Base-by-base conservation (phyloP, 2,329 filamentous ascomycete species). In the Rhexocercosporidium sp. region DNA sequence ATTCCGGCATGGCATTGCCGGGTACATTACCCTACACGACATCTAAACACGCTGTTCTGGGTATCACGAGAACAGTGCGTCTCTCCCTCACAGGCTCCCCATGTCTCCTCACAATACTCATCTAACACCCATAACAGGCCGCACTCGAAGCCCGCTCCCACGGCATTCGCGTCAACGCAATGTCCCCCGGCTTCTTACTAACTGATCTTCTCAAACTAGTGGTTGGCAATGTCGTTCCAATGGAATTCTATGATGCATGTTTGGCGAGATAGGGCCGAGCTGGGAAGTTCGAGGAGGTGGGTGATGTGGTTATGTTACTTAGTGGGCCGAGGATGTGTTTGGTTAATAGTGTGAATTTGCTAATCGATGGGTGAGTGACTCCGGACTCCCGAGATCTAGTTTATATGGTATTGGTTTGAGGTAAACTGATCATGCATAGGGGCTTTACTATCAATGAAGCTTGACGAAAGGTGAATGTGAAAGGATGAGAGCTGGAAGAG, bases 11-110 rank as follows among this genome's bases (percentile, higher is more conserved):
- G 29, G 70, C 73, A 9, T 67, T 75, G 1, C 62, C 66, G 4
- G 59, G 47, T 3, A 72, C 72, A 41, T 56, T 61, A 0, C 54
- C 73, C 0, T 77, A 77, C 60, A 65, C 69, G 1, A 72, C 75
- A 2, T 74, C 75, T 18, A 76, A 76, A 46, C 75, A 77, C 41
- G 75, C 75, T 9, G 54, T 74, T 3, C 68, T 71, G 3, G 75
- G 75, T 0, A 59, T 76, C 39, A 74, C 74, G 0, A 70, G 62
- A 44, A 68, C 72, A 46, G 66, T 66, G 37, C 66, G 70, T 73
- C 14, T 34, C 12, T 63, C 20, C 22, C n/a, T 39, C 16, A 6
- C n/a, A 29, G 1, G n/a, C 53, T 2, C 12, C 14, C 11, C 4
- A 56, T n/a, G 16, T 16, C 31, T 11, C n/a, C 20, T 25, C 5